Base-by-base conservation (phyloP, 805 yeast species). In the Ogataea philodendri region DNA sequence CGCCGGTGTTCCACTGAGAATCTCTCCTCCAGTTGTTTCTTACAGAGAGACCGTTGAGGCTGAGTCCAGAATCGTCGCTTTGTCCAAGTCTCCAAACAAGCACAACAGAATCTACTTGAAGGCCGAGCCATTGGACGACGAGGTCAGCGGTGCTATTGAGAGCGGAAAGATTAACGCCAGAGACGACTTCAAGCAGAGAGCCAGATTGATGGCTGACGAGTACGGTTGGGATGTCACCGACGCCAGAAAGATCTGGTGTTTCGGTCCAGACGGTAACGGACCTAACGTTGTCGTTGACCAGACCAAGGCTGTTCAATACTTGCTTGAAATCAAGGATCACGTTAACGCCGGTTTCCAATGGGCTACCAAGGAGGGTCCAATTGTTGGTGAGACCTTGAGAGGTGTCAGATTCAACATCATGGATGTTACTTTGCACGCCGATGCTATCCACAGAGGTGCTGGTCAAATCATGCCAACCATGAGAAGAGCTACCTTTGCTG, bases 401-500 rank as follows among this genome's bases (percentile, higher is more conserved):
- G 85, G 95, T 62, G 78, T 88, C 63, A 88, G 97, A 78, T 75
- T 87, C 72, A 90, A 90, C 95, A 84, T 90, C 66, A 79, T 90
- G 76, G 98, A 90, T 82, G 98, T 90, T 66, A 89, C 96, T 59
- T 79, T 90, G 72, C 98, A 90, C 75, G 96, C 97, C 67, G 98
- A 90, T 85, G 96, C 98, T 73, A 90, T 90, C 75, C 98, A 90
- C 85, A 89, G 98, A 85, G 97, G 97, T 81, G 96, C 95, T 77
- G 98, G 97, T 76, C 98, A 90, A 80, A 81, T 90, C 71, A 88
- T 93, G 75, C 97, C 97, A 75, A 90, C 98, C 72, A 90, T 93
- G 97, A 89, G 97, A 83, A 89, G 97, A 81, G 97, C 81, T 60
- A 87, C 97, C 55, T 93, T 85, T 78, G 98, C 97, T 66, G 87